Base-by-base conservation (phyloP, 306 rosid genomes). In the Cicer chorassanicum region DNA sequence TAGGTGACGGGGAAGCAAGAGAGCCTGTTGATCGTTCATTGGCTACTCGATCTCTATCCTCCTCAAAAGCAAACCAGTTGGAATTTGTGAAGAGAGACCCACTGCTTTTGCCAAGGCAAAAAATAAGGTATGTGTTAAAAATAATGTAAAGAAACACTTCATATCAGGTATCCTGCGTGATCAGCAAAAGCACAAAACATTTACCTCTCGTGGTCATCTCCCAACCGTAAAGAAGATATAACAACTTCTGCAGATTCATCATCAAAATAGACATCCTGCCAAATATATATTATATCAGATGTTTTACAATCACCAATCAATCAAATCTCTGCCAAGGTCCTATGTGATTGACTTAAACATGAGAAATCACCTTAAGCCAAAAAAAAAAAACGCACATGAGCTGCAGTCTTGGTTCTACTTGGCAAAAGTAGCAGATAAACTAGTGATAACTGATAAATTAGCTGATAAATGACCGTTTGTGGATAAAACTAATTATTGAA, bases 181-280 rank as follows among this genome's bases (percentile, higher is more conserved):
- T 21, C 44, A 6, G 4, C 2, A 39, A 60, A 67, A 49, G 59
- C 40, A 53, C 56, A 78, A 21, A 65, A 45, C 54, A 80, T 78
- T 69, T 79, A 90, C 99, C 98, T 89, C 77, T 95, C 98, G 78
- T 90, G 99, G 81, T 90, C 99, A 85, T 95, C 99, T 64, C 98
- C 98, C 84, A 92, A 76, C 64, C 97, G 98, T 83, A 95, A 79
- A 55, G 99, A 95, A 75, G 99, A 92, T 66, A 92, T 90, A 63
- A 92, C 98, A 49, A 95, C 98, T 85, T 95, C 99, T 21, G 99
- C 99, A 83, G 99, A 95, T 86, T 92, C 99, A 85, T 95, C 99
- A 82, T 95, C 99, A 72, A 95, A 95, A 82, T 90, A 92, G 48
- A 92, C 93, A 81, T 95, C 99, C 99, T 95, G 91, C 84, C 72